A percentile compares a stretch with the other conserved stretches of the same genome.
Evolutionary conservation across 2,329 filamentous ascomycete genomes (phyloP).

Genomic region (Stenocarpella maydis): DNA sequence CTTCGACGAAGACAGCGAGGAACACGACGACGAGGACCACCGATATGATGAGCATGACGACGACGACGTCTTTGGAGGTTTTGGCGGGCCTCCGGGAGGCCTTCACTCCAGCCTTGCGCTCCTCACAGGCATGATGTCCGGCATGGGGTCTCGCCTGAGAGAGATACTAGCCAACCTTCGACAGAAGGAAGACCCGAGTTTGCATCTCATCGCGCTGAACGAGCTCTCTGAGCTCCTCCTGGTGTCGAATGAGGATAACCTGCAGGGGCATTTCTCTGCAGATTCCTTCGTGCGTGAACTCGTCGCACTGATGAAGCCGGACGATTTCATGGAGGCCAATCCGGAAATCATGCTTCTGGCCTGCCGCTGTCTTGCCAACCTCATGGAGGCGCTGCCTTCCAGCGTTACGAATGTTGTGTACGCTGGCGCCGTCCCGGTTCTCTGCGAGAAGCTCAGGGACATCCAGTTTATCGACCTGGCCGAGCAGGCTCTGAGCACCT

Average conservation of each 20-base stretch:
- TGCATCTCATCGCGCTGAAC: slow-evolving; percentile 91
- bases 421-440: slow-evolving; percentile 91
- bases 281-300: slow-evolving; percentile 96
- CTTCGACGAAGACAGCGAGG: slow-evolving; percentile 51
- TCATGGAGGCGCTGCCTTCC: slow-evolving; percentile 95
- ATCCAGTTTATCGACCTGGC: slow-evolving; percentile 98
- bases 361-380: slow-evolving; percentile 92
- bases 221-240: slow-evolving; percentile 93
- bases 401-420: slow-evolving; percentile 97
- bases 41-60: slow-evolving; percentile 65
- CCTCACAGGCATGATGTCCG: slow-evolving; percentile 90
- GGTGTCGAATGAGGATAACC: slow-evolving; percentile 95
- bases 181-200: slow-evolving; percentile 83
- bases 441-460: slow-evolving; percentile 94
- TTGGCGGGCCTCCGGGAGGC: slow-evolving; percentile 72
- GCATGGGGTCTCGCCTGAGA: slow-evolving; percentile 80
- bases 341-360: slow-evolving; percentile 97
- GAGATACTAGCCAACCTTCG: slow-evolving; percentile 79
- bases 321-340: slow-evolving; percentile 85
- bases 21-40: slow-evolving; percentile 64
- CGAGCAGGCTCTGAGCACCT: slow-evolving; percentile 93
- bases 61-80: slow-evolving; percentile 70
- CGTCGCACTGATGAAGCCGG: slow-evolving; percentile 88
- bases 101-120: slow-evolving; percentile 85
- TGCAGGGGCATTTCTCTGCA: slow-evolving; percentile 93